Base-by-base conservation (phyloP, 352 stramenopile species). In the Phytophthora brassicae region DNA sequence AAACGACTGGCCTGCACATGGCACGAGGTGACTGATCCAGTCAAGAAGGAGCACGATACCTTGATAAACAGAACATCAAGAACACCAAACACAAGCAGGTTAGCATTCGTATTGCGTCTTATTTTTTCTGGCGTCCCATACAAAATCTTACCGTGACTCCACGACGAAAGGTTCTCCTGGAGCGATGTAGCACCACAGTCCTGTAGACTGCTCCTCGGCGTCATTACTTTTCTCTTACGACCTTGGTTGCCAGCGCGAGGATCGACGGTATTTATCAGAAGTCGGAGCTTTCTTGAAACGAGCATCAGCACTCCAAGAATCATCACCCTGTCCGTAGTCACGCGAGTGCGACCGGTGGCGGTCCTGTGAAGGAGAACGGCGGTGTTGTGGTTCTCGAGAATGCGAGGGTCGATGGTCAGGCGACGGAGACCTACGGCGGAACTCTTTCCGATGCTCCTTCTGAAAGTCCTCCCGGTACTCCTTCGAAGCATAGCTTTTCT, bases 201-300 rank as follows among this genome's bases (percentile, higher is more conserved):
- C 39, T 23, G 11, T 14, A 45, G 11, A 45, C 17, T 23, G n/a
- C 14, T 44, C 39, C n/a, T 44, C 7, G 35, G n/a, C 23, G n/a
- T 24, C n/a, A 11, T 11, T 22, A 19, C 1, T 45, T 19, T 24
- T 45, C 19, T 45, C 39, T 75, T 65, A 77, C 26, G 54, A 54
- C n/a, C 60, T 52, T 38, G 60, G 53, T 49, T 77, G 55, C 69
- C 69, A 77, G 58, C 69, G 64, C 9, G 69, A 66, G 6, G 60
- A 57, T 49, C 69, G 60, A 4, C 39, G 69, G 44, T 64, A 55
- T 29, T 70, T 73, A 33, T 73, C 64, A 20, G 56, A 49, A 19
- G 51, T 47, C 7, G 53, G 23, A 38, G 11, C 31, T 52, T 33
- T 43, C 43, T 66, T 66, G 17, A 49, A 56, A 48, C 49, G 67